Percentiles rank a stretch among this genome's conserved stretches.
phyloP scores from a whole-genome alignment of 441 rosid species.

The Adansonia gregorii region DNA sequence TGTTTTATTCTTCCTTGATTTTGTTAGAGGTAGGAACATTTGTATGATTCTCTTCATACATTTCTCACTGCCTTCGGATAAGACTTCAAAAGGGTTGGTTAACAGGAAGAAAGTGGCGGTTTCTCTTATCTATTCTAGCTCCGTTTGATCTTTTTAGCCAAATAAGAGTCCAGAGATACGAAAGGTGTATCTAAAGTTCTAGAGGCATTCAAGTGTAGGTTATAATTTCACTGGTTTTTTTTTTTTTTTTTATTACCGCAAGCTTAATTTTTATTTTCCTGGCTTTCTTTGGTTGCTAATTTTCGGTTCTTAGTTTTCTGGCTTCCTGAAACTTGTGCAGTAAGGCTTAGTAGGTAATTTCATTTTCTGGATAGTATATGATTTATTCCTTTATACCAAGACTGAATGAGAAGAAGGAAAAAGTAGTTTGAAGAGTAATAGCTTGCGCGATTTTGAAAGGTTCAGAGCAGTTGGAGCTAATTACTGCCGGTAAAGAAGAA shows the following conservation, averaged over 20 bases:
- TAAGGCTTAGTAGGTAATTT: no score
- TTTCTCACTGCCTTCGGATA: slow-evolving; percentile 25
- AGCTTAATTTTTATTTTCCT: neutral
- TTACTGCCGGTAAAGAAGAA: slow-evolving; percentile 20
- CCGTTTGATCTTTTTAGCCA: slow-evolving; percentile 20
- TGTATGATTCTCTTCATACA: slow-evolving; percentile 29
- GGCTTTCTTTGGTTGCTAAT: neutral
- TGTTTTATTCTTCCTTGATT: slow-evolving; percentile 28
- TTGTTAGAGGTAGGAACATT: slow-evolving; percentile 24
- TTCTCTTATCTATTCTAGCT: slow-evolving; percentile 23
- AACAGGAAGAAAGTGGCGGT: slow-evolving; percentile 11
- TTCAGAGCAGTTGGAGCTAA: slow-evolving; percentile 15
- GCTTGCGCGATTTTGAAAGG: slow-evolving; percentile 29
- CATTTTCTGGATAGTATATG: no score
- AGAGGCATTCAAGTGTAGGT: slow-evolving; percentile 27
- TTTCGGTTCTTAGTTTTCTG: neutral
- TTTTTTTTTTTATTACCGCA: slow-evolving; percentile 16
- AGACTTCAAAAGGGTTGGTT: neutral
- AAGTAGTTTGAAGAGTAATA: slow-evolving; percentile 19
- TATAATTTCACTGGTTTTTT: neutral
- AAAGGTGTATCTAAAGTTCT: neutral
- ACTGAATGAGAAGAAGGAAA: slow-evolving; percentile 18
- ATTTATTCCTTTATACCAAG: neutral
- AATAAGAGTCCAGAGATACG: slow-evolving; percentile 29
- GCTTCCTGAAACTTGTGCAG: neutral